These are phyloP conservation scores for Ceratocystis variospora DNA, from an alignment of 2,329 filamentous ascomycete genomes.

Conservation along the genomic window DNA sequence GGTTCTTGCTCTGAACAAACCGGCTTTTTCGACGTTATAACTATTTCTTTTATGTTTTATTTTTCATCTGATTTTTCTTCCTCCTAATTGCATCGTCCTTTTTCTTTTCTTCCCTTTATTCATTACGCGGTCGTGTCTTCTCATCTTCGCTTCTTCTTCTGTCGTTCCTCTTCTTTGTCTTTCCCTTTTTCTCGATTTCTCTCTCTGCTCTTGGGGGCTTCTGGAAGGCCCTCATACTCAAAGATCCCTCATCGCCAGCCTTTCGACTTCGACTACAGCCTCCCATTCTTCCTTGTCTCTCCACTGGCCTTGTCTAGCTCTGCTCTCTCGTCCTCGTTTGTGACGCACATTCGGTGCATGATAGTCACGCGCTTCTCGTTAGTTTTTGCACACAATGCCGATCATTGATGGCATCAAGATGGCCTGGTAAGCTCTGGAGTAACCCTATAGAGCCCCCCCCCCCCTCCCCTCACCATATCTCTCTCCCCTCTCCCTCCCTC, in stretches of 20 bases:
- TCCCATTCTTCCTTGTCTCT: no score
- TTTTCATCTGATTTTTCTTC: not conserved
- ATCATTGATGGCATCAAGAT: slow-evolving; percentile 58
- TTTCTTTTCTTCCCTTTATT: not conserved
- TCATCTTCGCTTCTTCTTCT: not conserved
- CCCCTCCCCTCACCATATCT: slow-evolving; percentile 8
- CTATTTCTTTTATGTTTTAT: not conserved
- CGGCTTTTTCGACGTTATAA: not conserved
- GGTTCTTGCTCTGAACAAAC: not conserved
- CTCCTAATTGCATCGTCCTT: not conserved
- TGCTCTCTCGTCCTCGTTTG: no score
- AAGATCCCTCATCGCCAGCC: not conserved
- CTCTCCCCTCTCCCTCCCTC: not conserved
- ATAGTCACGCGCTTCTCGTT: not conserved
- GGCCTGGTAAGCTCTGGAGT: slow-evolving; percentile 46
- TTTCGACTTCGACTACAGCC: not conserved
- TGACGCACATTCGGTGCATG: not conserved
- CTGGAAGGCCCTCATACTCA: slow-evolving; percentile 1
- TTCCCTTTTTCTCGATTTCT: not conserved
- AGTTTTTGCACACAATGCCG: slow-evolving; percentile 38
- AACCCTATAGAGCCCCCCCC: slow-evolving; percentile 14
- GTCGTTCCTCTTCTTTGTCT: not conserved
- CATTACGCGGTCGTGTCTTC: not conserved
- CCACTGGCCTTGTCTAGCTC: no score
- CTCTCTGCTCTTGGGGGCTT: not conserved